Evolutionary conservation across 2,329 filamentous ascomycete genomes (phyloP), one percentile per base, ranked within the genome.

Genomic region (Sporothrix euskadiensis): DNA sequence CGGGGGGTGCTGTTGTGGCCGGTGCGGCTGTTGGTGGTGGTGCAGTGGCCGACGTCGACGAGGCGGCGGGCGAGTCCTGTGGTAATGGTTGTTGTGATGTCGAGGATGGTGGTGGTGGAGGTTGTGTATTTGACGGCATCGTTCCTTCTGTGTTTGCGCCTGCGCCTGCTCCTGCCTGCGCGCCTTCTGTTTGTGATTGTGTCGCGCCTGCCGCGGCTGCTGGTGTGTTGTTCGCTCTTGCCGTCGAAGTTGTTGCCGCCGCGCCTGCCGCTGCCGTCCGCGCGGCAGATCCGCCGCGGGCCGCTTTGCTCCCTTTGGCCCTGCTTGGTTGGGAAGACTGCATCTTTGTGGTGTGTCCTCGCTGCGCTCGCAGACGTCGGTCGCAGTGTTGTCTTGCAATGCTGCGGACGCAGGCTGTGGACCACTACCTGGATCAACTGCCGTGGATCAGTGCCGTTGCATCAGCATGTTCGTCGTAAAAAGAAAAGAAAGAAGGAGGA

Each of bases 41-140:
- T 26, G 26, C 26, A 2, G 26, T 26, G 26, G 26, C 26, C 10
- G 39, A 66, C 9, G 61, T 16, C 19, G 57, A 61, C 19, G 57
- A 61, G 56, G 56, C 57, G 32, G 39, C 39, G 9, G 61, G 61
- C 22, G 61, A 66, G 61, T 47, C 61, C 41, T 66, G 61, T 47
- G 59, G 35, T 39, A 14, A 35, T 44, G 59, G 32, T n/a, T 12
- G 39, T 39, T 10, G 19, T 26, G 61, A 39, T 35, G 7, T 35
- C 35, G 35, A 35, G 35, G 35, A 3, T 8, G 10, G 19, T 26
- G 61, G 39, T n/a, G 7, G 57, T 61, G 6, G 14, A 39, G 16
- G 57, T 22, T 49, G 44, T 49, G 41, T 44, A 10, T 10, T 44
- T 14, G 41, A 44, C 41, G 9, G 12, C 26, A 30, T 16, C 10